A percentile compares a stretch with the other conserved stretches of the same genome.
Evolutionary conservation across 1,284 basidiomycete species (phyloP).

Genomic region (Ustilago crameri): DNA sequence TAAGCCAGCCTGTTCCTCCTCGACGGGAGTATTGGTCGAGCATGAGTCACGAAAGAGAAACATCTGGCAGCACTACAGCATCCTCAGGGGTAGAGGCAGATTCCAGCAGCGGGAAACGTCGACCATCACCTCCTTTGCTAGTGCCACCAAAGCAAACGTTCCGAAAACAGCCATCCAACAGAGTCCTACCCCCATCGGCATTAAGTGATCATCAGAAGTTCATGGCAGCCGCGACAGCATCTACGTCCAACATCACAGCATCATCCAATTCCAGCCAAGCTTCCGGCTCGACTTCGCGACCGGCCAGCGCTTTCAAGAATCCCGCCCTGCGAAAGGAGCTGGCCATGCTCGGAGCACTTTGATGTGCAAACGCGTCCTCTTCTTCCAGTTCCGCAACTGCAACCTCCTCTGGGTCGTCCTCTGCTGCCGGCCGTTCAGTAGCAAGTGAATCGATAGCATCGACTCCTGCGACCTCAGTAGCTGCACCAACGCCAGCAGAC

Average conservation of each 20-base stretch:
- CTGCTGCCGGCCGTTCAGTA: not conserved
- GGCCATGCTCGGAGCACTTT: conserved; percentile 21
- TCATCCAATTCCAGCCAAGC: conserved; percentile 1
- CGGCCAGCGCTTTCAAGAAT: not conserved
- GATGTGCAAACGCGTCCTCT: conserved; percentile 25
- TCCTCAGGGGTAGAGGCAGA: conserved; percentile 6
- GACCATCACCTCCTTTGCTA: conserved; percentile 41
- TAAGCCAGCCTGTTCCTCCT: conserved; percentile 13
- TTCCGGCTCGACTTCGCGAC: conserved; percentile 2
- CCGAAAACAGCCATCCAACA: conserved; percentile 25
- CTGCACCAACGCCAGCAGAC: not conserved
- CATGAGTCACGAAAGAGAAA: conserved; percentile 12
- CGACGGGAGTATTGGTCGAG: conserved; percentile 14
- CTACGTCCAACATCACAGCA: not conserved
- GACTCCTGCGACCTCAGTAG: conserved; percentile 14
- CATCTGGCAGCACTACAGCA: conserved; percentile 5
- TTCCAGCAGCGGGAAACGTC: conserved; percentile 14
- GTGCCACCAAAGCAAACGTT: conserved; percentile 39
- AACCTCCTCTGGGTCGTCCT: too few species aligned
- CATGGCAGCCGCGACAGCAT: conserved; percentile 23
- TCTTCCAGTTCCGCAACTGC: too few species aligned
- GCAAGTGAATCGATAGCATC: not conserved
- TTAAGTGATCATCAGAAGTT: conserved; percentile 46
- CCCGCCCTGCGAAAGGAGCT: conserved; percentile 18
- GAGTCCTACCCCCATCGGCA: conserved; percentile 33